Evolutionary conservation across 805 yeast genomes (phyloP).

Genomic region (Candida endomychidarum): DNA sequence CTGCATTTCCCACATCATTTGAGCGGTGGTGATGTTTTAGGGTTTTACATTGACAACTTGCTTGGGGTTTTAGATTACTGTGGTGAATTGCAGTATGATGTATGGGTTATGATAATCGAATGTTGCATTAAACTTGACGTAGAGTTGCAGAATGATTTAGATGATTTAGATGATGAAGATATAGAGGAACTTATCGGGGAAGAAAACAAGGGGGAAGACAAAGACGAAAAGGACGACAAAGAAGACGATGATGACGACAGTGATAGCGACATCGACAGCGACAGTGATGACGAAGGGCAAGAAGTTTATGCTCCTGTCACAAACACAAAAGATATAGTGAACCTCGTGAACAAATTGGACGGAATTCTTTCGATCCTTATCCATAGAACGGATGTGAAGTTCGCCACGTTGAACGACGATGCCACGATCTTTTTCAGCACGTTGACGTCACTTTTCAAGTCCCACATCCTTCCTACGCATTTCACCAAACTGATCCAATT

Average conservation of each 20-base stretch:
- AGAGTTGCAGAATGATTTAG: slow-evolving; percentile 84
- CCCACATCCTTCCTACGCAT: slow-evolving; percentile 88
- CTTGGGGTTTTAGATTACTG: slow-evolving; percentile 64
- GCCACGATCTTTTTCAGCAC: slow-evolving; percentile 72
- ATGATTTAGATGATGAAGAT: slow-evolving; percentile 71
- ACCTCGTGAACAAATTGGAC: slow-evolving; percentile 70
- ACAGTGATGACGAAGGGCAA: slow-evolving; percentile 22
- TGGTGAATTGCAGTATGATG: slow-evolving; percentile 66
- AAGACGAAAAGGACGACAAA: slow-evolving; percentile 23
- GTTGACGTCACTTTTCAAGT: slow-evolving; percentile 70
- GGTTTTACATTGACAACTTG: slow-evolving; percentile 66
- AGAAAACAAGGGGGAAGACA: slow-evolving; percentile 38
- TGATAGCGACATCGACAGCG: slow-evolving; percentile 25
- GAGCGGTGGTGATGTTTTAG: slow-evolving; percentile 50
- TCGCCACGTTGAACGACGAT: slow-evolving; percentile 23
- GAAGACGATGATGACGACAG: slow-evolving; percentile 34
- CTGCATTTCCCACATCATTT: slow-evolving; percentile 75
- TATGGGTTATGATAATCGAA: slow-evolving; percentile 82
- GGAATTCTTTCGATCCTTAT: slow-evolving; percentile 57
- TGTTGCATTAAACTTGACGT: slow-evolving; percentile 84
- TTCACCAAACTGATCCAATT: slow-evolving; percentile 88
- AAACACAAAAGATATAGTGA: slow-evolving; percentile 47
- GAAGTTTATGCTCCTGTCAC: slow-evolving; percentile 22
- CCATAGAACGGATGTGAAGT: slow-evolving; percentile 35
- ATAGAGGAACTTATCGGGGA: slow-evolving; percentile 52